Evolutionary conservation across 768 basidiomycete species (phyloP).

Genomic region (Podaxis sp.): DNA sequence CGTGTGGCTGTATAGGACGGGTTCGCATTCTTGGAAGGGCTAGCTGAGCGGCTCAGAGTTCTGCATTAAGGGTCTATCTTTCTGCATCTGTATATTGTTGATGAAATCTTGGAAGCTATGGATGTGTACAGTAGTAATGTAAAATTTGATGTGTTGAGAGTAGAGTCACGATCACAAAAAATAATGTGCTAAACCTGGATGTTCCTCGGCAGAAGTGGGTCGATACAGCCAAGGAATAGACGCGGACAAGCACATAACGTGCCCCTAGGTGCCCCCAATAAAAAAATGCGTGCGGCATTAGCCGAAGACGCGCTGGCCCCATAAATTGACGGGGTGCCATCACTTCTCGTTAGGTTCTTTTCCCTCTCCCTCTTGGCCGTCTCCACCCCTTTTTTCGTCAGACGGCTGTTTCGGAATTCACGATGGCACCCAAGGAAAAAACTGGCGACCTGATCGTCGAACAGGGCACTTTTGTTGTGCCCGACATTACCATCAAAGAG

Average conservation of each 20-base stretch:
- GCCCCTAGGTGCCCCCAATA: conserved; percentile 5
- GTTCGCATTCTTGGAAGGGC: conserved; percentile 63
- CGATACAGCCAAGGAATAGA: too few species aligned
- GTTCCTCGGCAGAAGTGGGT: too few species aligned
- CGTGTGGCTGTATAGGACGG: conserved; percentile 47
- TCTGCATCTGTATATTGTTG: conserved; percentile 8
- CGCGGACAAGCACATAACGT: neutral
- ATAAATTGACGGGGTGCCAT: conserved; percentile 25
- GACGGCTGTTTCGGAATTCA: conserved; percentile 12
- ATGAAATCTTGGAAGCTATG: neutral
- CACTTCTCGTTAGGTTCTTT: conserved; percentile 13
- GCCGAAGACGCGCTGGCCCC: conserved; percentile 21
- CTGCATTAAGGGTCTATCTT: conserved; percentile 29
- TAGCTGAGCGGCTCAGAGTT: conserved; percentile 52
- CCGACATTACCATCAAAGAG: conserved; percentile 87
- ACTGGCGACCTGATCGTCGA: conserved; percentile 37
- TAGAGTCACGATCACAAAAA: neutral
- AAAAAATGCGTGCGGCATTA: conserved; percentile 17
- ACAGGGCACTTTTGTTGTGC: conserved; percentile 67
- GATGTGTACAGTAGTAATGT: neutral
- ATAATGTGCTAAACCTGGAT: neutral
- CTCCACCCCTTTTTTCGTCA: conserved; percentile 16
- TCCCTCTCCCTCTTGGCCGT: conserved; percentile 13
- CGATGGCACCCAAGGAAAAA: conserved; percentile 35
- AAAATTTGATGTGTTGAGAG: neutral